Percentiles rank a stretch among this genome's conserved stretches.
Conservation (phyloP, 768 basidiomycete species). For the Leccinellum luteum region DNA sequence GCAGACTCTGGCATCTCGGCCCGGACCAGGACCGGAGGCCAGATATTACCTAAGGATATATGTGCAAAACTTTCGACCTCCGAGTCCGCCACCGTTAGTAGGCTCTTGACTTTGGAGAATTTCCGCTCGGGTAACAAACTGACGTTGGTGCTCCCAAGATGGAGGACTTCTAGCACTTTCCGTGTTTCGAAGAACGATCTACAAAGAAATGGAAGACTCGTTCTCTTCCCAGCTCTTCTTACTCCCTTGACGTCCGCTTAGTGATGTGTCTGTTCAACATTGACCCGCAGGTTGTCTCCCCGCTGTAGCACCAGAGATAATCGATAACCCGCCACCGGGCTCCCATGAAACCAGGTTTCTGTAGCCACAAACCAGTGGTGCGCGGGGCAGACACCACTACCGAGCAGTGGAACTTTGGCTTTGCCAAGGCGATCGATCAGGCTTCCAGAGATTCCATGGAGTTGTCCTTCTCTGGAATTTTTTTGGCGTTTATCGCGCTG, state of each 20-base stretch:
- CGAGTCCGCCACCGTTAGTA: neutral
- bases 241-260: slow-evolving; percentile 1
- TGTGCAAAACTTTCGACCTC: neutral
- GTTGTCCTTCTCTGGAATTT: slow-evolving; percentile 9
- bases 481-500: slow-evolving; percentile 21
- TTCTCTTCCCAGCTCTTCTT: slow-evolving; percentile 5
- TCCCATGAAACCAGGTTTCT: neutral
- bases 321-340: slow-evolving; percentile 24
- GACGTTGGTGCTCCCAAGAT: slow-evolving; percentile 16
- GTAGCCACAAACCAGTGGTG: neutral
- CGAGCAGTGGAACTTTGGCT: slow-evolving; percentile 1
- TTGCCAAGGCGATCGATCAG: slow-evolving; percentile 17
- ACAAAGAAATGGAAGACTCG: slow-evolving; percentile 21
- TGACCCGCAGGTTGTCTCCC: neutral
- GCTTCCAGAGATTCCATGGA: slow-evolving; percentile 10
- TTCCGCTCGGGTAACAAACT: slow-evolving; percentile 6
- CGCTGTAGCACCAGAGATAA: slow-evolving; percentile 2
- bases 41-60: slow-evolving; percentile 12
- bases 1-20: too few species aligned
- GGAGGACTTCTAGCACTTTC: slow-evolving; percentile 13
- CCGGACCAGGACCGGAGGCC: neutral
- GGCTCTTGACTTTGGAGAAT: neutral
- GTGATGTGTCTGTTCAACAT: slow-evolving; percentile 1
- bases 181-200: slow-evolving; percentile 19
- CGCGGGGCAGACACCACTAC: neutral